Percentiles rank a stretch among this genome's conserved stretches.
These are phyloP conservation scores for Pseudogymnoascus sp. DNA, from an alignment of 2,329 filamentous ascomycete genomes.

Conservation along the genomic window DNA sequence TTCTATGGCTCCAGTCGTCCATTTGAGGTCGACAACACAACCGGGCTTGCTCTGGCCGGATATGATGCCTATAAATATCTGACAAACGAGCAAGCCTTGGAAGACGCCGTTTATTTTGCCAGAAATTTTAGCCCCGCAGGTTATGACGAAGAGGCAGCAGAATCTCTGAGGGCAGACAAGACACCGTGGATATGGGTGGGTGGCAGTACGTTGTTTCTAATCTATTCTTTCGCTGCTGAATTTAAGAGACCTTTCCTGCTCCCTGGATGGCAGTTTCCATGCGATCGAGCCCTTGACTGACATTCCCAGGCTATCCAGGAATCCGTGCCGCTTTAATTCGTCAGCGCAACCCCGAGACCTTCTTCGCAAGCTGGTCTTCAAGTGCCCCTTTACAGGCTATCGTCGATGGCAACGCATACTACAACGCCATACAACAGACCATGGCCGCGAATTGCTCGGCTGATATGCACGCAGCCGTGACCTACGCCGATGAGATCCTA, in stretches of 20 bases:
- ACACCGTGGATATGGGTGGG: conserved; percentile 15
- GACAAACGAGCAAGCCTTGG: conserved; percentile 11
- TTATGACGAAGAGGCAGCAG: background rate
- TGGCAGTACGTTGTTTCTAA: background rate
- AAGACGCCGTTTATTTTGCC: conserved; percentile 1
- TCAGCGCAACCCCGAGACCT: conserved; percentile 12
- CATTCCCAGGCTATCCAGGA: conserved; percentile 10
- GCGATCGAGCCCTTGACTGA: background rate
- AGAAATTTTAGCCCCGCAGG: background rate
- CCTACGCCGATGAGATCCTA: conserved; percentile 12
- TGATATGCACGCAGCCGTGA: conserved; percentile 14
- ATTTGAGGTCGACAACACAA: background rate
- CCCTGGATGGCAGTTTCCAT: background rate
- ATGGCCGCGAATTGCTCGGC: conserved; percentile 14
- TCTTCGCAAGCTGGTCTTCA: conserved; percentile 14
- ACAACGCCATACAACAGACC: conserved; percentile 11
- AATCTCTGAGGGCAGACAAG: conserved; percentile 5
- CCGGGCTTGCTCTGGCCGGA: conserved; percentile 5
- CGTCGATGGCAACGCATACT: conserved; percentile 11
- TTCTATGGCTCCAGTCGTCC: conserved; percentile 13
- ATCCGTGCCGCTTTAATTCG: conserved; percentile 12
- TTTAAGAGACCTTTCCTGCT: background rate
- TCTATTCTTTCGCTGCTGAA: background rate
- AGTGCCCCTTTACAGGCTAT: conserved; percentile 11
- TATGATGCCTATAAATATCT: conserved; percentile 13